phyloP scores from a whole-genome alignment of 805 yeast genomes.

The Pichia manshurica region DNA sequence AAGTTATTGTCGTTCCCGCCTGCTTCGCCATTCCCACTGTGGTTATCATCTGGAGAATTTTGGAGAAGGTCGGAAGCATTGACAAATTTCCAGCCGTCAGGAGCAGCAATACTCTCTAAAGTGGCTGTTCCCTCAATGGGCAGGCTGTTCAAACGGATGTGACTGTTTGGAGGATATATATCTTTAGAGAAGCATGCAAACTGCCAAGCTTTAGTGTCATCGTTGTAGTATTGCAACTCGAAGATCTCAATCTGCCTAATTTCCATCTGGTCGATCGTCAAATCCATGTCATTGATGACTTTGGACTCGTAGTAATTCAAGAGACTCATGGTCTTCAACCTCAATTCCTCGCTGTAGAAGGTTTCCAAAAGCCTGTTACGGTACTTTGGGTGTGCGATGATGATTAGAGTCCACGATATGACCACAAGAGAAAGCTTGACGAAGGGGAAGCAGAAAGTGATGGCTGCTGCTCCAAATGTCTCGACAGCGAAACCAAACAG shows the following conservation, averaged over 20 bases:
- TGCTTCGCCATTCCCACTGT: neutral
- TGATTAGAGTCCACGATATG: slow-evolving; percentile 44
- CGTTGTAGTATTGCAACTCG: slow-evolving; percentile 56
- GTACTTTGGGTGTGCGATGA: slow-evolving; percentile 48
- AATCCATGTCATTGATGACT: slow-evolving; percentile 35
- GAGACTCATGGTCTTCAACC: slow-evolving; percentile 43
- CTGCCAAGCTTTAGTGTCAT: slow-evolving; percentile 53
- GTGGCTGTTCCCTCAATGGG: slow-evolving; percentile 26
- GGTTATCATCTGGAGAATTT: neutral
- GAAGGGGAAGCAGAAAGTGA: slow-evolving; percentile 21
- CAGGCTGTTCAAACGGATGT: slow-evolving; percentile 29
- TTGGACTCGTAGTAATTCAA: slow-evolving; percentile 45
- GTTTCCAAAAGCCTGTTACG: slow-evolving; percentile 42
- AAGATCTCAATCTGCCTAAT: slow-evolving; percentile 54
- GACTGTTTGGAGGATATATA: slow-evolving; percentile 46
- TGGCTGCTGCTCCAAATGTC: slow-evolving; percentile 25
- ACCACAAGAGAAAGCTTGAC: slow-evolving; percentile 32
- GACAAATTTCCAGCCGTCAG: slow-evolving; percentile 51
- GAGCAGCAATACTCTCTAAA: slow-evolving; percentile 46
- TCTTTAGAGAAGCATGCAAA: slow-evolving; percentile 53
- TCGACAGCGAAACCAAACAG: slow-evolving; percentile 17
- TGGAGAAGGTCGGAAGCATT: slow-evolving; percentile 6
- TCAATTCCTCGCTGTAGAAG: slow-evolving; percentile 59
- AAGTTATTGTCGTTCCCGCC: too few relatives aligned
- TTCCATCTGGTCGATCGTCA: slow-evolving; percentile 29